These are phyloP conservation scores for Malania oleifera DNA, from an alignment of 164 flowering plant species.

Conservation along the genomic window DNA sequence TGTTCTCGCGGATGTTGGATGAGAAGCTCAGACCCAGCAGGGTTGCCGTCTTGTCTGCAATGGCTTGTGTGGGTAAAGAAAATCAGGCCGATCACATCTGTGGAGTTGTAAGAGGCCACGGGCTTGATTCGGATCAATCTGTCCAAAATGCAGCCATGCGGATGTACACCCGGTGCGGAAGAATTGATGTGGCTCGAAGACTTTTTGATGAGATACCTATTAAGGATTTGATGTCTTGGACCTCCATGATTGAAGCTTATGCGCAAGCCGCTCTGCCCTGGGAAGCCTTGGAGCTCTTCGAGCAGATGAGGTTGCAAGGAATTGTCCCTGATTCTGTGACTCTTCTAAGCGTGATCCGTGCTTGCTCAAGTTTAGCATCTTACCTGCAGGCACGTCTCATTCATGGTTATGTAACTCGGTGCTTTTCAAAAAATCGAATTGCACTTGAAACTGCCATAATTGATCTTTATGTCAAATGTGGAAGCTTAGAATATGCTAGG, in stretches of 20 bases:
- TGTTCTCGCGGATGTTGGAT: slow-evolving; percentile 26
- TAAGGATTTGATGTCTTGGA: slow-evolving; percentile 32
- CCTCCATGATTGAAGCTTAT: slow-evolving; percentile 32
- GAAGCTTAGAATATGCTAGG: slow-evolving; percentile 24
- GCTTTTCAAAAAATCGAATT: slow-evolving; percentile 4
- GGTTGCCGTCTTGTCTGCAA: slow-evolving; percentile 18
- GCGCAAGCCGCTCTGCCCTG: slow-evolving; percentile 18
- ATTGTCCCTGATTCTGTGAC: slow-evolving; percentile 23
- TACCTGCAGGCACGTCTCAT: slow-evolving; percentile 19
- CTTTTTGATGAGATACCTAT: slow-evolving; percentile 16
- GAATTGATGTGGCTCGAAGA: slow-evolving; percentile 18
- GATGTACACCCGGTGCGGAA: slow-evolving; percentile 30
- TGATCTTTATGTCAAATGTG: slow-evolving; percentile 33
- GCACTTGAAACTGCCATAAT: slow-evolving; percentile 18
- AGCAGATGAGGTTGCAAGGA: slow-evolving; percentile 16
- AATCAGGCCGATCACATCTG: slow-evolving; percentile 19
- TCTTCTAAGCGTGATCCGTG: slow-evolving; percentile 15
- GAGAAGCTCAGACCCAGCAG: slow-evolving; percentile 20
- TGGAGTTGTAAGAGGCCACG: slow-evolving; percentile 16
- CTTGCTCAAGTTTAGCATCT: slow-evolving; percentile 5
- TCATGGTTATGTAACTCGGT: slow-evolving; percentile 22
- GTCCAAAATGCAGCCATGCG: slow-evolving; percentile 27
- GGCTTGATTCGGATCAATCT: slow-evolving; percentile 16
- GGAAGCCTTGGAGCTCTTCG: slow-evolving; percentile 20
- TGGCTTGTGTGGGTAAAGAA: slow-evolving; percentile 21